phyloP scores from a whole-genome alignment of 192 early-diverging fungal species.

The Rhizophagus prolifer region DNA sequence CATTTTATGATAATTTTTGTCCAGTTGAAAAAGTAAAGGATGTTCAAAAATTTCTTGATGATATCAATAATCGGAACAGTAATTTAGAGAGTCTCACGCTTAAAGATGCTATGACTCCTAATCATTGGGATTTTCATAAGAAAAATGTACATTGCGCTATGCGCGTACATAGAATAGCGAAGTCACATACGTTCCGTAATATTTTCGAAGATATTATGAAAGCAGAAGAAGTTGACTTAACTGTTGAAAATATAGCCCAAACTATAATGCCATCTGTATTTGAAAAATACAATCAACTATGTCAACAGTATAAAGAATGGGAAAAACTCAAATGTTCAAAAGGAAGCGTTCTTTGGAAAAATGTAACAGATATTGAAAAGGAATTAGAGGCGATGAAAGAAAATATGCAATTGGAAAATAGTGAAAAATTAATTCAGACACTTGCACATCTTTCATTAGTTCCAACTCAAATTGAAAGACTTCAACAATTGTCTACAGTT shows the following conservation, averaged over 20 bases:
- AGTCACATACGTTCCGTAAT: too few relatives aligned
- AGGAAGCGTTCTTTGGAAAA: neutral
- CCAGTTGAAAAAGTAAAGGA: neutral
- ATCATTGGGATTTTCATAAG: neutral
- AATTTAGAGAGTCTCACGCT: neutral
- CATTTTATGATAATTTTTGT: neutral
- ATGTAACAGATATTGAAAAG: neutral
- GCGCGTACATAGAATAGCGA: neutral
- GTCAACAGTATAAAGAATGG: conserved; percentile 18
- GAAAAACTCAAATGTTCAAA: neutral
- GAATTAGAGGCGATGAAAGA: neutral
- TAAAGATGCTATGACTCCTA: neutral
- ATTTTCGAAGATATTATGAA: too few relatives aligned
- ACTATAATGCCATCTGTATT: neutral
- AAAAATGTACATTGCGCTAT: neutral
- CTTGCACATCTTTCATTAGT: too few relatives aligned
- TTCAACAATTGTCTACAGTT: neutral
- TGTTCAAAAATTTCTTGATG: neutral
- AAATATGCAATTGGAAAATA: neutral
- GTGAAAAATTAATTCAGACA: neutral
- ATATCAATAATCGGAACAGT: neutral
- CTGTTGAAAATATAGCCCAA: too few relatives aligned
- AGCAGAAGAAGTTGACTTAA: too few relatives aligned
- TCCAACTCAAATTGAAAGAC: too few relatives aligned
- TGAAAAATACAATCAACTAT: neutral